A percentile compares a stretch with the other conserved stretches of the same genome.
Evolutionary conservation across 208 protist species (phyloP).

Genomic region (Leptomonas pyrrhocoris): DNA sequence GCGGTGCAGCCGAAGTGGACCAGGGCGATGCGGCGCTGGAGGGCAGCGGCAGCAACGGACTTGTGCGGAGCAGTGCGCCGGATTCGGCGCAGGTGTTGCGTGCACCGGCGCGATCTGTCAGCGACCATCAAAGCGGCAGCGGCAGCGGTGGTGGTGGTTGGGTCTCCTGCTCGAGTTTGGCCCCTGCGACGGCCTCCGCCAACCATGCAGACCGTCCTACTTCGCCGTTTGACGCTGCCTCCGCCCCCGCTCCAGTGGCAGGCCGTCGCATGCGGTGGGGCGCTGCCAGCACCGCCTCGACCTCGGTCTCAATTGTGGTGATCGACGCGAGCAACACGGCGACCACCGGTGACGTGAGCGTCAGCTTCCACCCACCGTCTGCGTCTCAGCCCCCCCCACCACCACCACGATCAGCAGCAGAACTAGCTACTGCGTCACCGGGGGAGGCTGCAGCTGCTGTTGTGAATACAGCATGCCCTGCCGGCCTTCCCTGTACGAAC

Average conservation of each 20-base stretch:
- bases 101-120: no score
- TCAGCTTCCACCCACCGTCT: no score
- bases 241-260: neutral
- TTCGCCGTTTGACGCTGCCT: neutral
- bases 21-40: neutral
- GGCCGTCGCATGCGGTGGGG: slow-evolving; percentile 25
- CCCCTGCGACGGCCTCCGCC: neutral
- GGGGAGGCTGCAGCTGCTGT: no score
- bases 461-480: no score
- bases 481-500: no score
- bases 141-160: neutral
- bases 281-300: slow-evolving; percentile 8
- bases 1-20: neutral
- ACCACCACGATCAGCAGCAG: no score
- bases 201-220: neutral
- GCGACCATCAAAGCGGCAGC: neutral
- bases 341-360: neutral
- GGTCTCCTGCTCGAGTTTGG: neutral
- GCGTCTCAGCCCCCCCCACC: no score
- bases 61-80: neutral
- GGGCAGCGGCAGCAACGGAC: neutral
- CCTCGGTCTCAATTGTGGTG: neutral
- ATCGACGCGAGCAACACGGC: slow-evolving; percentile 1
- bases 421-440: no score
- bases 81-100: neutral